A percentile compares a stretch with the other conserved stretches of the same genome.
Evolutionary conservation across 2,329 filamentous ascomycete genomes (phyloP).

Genomic region (Pseudogymnoascus sp.): DNA sequence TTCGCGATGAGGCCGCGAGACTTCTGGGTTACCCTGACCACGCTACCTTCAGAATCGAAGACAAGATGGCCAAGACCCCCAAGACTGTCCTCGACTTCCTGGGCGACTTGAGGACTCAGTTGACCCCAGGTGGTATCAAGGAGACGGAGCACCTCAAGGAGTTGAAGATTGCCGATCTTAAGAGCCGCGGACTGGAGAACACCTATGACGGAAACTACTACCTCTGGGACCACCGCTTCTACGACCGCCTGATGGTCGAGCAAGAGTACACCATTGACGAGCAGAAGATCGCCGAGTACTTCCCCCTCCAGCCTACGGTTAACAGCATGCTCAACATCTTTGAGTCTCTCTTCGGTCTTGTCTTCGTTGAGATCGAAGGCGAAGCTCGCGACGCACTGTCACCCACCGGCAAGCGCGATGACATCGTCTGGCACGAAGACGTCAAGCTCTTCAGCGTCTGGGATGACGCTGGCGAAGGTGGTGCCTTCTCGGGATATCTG

Average conservation of each 20-base stretch:
- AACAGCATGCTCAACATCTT: constrained; percentile 76
- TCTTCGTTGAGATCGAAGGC: constrained; percentile 64
- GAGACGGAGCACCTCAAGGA: constrained; percentile 64
- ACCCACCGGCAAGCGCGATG: constrained; percentile 25
- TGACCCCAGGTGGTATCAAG: constrained; percentile 61
- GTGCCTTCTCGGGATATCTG: constrained; percentile 70
- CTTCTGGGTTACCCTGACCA: constrained; percentile 72
- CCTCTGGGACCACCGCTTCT: constrained; percentile 76
- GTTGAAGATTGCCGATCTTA: constrained; percentile 65
- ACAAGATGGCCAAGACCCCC: constrained; percentile 79
- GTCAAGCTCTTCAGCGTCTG: constrained; percentile 79
- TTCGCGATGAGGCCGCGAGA: constrained; percentile 71
- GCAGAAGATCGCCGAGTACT: constrained; percentile 74
- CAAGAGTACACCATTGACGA: constrained; percentile 75
- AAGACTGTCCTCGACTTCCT: constrained; percentile 68
- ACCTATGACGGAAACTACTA: constrained; percentile 65
- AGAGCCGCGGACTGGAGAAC: constrained; percentile 45
- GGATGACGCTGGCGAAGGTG: constrained; percentile 65
- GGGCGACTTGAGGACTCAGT: constrained; percentile 57
- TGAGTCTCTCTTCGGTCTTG: constrained; percentile 72
- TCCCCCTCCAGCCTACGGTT: constrained; percentile 68
- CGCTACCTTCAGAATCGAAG: constrained; percentile 67
- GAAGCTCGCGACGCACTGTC: constrained; percentile 48
- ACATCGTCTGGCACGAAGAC: constrained; percentile 72
- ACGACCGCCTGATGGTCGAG: constrained; percentile 73